Evolutionary conservation across 2,329 filamentous ascomycete genomes (phyloP).

Genomic region (Dothistroma septosporum): DNA sequence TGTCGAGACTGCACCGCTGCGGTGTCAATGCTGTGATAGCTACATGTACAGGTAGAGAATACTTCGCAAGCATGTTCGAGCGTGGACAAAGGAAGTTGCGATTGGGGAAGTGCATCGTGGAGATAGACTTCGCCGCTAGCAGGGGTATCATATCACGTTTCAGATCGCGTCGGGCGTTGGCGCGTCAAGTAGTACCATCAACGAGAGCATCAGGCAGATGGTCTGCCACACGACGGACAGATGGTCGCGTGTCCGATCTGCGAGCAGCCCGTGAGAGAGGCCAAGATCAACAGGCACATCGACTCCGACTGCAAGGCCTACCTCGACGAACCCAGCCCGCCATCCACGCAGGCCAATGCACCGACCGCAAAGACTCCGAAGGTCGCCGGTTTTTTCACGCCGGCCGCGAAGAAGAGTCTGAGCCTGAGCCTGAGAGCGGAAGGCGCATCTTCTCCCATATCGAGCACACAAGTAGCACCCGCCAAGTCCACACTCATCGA

Average conservation of each 20-base stretch:
- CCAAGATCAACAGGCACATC: conserved; percentile 83
- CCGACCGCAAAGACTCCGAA: conserved; percentile 29
- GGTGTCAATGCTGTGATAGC: no score
- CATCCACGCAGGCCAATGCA: conserved; percentile 33
- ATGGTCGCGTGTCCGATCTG: conserved; percentile 37
- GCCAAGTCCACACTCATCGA: conserved; percentile 13
- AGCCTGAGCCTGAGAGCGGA: conserved; percentile 28
- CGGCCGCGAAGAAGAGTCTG: conserved; percentile 43
- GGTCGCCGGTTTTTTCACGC: conserved; percentile 54
- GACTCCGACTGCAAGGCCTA: conserved; percentile 74
- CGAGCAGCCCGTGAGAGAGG: conserved; percentile 47
- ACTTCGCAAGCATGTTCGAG: no score
- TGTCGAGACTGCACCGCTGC: no score
- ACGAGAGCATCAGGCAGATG: not conserved
- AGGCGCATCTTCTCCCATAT: conserved; percentile 21
- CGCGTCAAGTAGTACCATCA: not conserved
- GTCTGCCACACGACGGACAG: not conserved
- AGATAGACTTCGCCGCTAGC: not conserved
- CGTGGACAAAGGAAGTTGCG: not conserved
- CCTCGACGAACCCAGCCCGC: conserved; percentile 52
- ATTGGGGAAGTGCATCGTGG: not conserved
- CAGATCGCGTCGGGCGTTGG: not conserved
- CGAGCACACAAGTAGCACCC: conserved; percentile 21
- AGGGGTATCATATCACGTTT: not conserved
- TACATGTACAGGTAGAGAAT: no score